A percentile compares a stretch with the other conserved stretches of the same genome.
These are phyloP conservation scores for Potentilla sterilis DNA, from an alignment of 306 rosid species.

Conservation along the genomic window DNA sequence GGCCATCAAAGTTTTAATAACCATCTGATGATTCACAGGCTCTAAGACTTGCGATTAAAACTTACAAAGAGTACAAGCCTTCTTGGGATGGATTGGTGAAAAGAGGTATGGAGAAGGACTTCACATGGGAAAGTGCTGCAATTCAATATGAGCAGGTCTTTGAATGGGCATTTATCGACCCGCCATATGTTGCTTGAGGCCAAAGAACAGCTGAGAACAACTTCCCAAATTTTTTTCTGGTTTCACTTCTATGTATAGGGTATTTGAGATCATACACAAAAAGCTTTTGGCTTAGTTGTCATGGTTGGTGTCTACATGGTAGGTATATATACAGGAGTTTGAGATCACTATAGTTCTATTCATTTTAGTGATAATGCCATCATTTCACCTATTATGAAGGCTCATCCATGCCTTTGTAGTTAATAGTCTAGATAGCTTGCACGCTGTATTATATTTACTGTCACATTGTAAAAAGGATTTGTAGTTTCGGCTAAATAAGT, in stretches of 20 bases:
- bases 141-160: slow-evolving; percentile 66
- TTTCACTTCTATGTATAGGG: slow-evolving; percentile 1
- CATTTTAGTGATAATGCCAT: neutral
- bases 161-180: slow-evolving; percentile 64
- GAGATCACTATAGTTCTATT: slow-evolving; percentile 8
- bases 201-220: neutral
- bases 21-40: slow-evolving; percentile 43
- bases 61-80: slow-evolving; percentile 57
- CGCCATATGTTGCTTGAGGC: slow-evolving; percentile 55
- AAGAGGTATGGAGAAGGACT: slow-evolving; percentile 70
- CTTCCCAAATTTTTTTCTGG: neutral
- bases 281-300: neutral
- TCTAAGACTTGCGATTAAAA: slow-evolving; percentile 46
- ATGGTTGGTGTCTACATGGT: neutral
- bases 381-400: neutral
- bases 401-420: neutral
- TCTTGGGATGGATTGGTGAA: slow-evolving; percentile 78
- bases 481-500: neutral
- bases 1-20: neutral
- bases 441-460: neutral
- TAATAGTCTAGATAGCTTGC: neutral
- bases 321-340: slow-evolving; percentile 1
- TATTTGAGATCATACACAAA: neutral
- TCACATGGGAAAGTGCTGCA: slow-evolving; percentile 79
- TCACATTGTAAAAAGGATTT: neutral